phyloP scores from a whole-genome alignment of 2,329 filamentous ascomycete genomes.

The Xenoacremonium recifei region DNA sequence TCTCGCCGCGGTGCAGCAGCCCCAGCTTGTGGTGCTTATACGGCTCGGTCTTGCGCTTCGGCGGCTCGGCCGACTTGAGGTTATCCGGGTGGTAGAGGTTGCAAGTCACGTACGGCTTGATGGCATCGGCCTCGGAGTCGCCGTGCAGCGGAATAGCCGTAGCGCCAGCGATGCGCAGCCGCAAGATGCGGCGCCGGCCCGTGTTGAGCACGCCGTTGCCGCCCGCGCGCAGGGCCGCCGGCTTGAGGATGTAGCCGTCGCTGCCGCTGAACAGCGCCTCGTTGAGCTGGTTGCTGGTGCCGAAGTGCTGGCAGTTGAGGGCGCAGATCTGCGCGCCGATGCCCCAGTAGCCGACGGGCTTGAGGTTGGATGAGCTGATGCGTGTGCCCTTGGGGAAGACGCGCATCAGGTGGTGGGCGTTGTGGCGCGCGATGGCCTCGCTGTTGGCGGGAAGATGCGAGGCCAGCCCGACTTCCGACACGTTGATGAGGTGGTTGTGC shows the following conservation, averaged over 20 bases:
- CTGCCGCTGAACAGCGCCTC: conserved; percentile 65
- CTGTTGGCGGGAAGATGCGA: conserved; percentile 47
- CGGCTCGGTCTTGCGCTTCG: conserved; percentile 60
- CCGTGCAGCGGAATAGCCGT: conserved; percentile 57
- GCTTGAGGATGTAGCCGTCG: conserved; percentile 66
- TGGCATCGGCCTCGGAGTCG: conserved; percentile 48
- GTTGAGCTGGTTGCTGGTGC: conserved; percentile 64
- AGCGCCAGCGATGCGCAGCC: conserved; percentile 61
- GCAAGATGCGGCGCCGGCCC: conserved; percentile 47
- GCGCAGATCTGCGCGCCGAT: conserved; percentile 68
- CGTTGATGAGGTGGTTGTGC: conserved; percentile 66
- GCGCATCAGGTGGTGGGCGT: conserved; percentile 65
- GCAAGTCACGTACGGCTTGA: conserved; percentile 66
- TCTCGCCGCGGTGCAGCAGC: conserved; percentile 56
- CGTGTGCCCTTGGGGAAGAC: conserved; percentile 69
- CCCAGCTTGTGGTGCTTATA: conserved; percentile 60
- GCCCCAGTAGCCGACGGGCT: conserved; percentile 63
- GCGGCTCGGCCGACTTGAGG: conserved; percentile 42
- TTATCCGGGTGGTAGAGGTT: conserved; percentile 59
- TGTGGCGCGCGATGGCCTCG: conserved; percentile 55
- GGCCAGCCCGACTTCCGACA: conserved; percentile 61
- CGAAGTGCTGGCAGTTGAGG: conserved; percentile 69
- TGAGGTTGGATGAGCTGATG: conserved; percentile 64
- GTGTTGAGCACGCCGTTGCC: conserved; percentile 50
- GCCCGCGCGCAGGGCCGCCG: conserved; percentile 54